Conservation (phyloP, 345 rosid genomes). For the Erucastrum elatum region DNA sequence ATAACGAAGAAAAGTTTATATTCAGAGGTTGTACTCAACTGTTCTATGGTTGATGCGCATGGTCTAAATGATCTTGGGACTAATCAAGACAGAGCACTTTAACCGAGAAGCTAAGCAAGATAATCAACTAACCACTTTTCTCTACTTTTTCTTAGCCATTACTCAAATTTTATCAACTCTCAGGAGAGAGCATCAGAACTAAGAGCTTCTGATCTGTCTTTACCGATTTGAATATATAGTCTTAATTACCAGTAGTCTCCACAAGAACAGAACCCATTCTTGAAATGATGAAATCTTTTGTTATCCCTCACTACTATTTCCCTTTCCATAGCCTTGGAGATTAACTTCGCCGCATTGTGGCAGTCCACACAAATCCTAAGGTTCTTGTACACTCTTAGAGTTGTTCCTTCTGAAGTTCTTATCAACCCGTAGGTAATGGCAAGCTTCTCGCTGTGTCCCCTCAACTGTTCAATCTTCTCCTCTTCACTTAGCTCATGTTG, state of each 20-base stretch:
- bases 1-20: not conserved
- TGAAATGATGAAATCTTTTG: constrained; percentile 71
- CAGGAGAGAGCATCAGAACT: not conserved
- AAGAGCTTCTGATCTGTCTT: not conserved
- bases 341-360: constrained; percentile 60
- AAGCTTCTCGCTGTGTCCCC: constrained; percentile 59
- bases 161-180: not conserved
- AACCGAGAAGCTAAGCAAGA: not conserved
- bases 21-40: not conserved
- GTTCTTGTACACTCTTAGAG: constrained; percentile 61
- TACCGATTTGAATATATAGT: not conserved
- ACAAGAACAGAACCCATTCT: constrained; percentile 52
- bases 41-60: not conserved
- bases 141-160: not conserved
- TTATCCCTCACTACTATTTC: constrained; percentile 65
- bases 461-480: constrained; percentile 49
- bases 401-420: constrained; percentile 47
- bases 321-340: constrained; percentile 51
- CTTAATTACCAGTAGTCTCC: constrained; percentile 32
- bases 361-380: constrained; percentile 65
- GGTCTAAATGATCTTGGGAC: not conserved
- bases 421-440: constrained; percentile 62
- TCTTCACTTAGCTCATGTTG: constrained; percentile 59
- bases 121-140: not conserved
- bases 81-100: not conserved